phyloP scores from a whole-genome alignment of 768 basidiomycete species.

The Pleurotus pulmonarius region DNA sequence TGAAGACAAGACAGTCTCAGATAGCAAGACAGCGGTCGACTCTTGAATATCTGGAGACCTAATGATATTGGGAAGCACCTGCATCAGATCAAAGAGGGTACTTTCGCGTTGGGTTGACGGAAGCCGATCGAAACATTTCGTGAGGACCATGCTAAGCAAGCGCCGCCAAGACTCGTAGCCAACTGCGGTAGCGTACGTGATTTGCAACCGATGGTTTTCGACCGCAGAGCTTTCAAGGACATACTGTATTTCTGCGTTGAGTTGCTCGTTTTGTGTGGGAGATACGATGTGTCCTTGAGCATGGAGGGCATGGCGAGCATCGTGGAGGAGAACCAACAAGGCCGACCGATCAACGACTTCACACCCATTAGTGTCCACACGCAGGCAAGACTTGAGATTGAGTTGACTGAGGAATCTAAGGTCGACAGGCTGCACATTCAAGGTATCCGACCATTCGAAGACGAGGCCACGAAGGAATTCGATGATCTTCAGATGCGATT shows the following conservation, averaged over 20 bases:
- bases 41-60: constrained; percentile 63
- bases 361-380: constrained; percentile 67
- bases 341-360: constrained; percentile 77
- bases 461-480: constrained; percentile 85
- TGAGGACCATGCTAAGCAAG: constrained; percentile 79
- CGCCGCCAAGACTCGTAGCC: constrained; percentile 85
- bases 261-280: constrained; percentile 57
- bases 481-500: constrained; percentile 81
- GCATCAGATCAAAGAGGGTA: constrained; percentile 87
- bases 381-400: constrained; percentile 67
- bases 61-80: constrained; percentile 71
- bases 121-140: constrained; percentile 81
- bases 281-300: constrained; percentile 65
- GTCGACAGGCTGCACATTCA: constrained; percentile 52
- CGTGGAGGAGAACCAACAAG: constrained; percentile 64
- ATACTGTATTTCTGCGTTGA: constrained; percentile 67
- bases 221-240: constrained; percentile 80
- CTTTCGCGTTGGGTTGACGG: constrained; percentile 82
- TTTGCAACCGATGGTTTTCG: constrained; percentile 85
- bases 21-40: constrained; percentile 75
- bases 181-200: constrained; percentile 63
- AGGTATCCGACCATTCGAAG: constrained; percentile 84
- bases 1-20: constrained; percentile 75
- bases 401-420: constrained; percentile 64
- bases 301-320: constrained; percentile 59